These are phyloP conservation scores for Russula foetens DNA, from an alignment of 768 basidiomycete species.

Conservation along the genomic window DNA sequence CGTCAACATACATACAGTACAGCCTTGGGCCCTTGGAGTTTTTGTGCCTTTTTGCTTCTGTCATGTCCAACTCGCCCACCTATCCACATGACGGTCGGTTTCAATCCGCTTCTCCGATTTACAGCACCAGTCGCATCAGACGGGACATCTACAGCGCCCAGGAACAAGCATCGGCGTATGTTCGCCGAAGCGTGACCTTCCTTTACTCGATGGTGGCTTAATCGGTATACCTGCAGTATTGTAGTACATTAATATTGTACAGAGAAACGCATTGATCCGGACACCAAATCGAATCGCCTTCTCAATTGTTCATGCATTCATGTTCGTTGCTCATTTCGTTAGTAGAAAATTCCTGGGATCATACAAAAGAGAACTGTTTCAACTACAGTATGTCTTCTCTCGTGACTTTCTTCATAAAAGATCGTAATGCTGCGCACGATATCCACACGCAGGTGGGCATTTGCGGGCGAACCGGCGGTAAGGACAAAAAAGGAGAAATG, in stretches of 20 bases:
- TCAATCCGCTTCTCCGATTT: no score
- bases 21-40: no score
- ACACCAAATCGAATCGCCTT: neutral
- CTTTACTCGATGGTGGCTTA: no score
- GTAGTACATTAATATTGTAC: no score
- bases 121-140: no score
- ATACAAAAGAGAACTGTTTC: no score
- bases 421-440: slow-evolving; percentile 10
- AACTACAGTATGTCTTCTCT: neutral
- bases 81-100: no score
- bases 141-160: neutral
- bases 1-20: neutral
- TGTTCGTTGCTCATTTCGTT: neutral
- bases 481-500: neutral
- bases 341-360: neutral
- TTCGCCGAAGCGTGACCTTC: no score
- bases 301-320: no score
- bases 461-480: neutral
- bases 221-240: no score
- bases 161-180: neutral
- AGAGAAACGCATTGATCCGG: no score
- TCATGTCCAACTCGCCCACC: no score
- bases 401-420: slow-evolving; percentile 4
- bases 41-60: neutral
- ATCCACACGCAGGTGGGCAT: neutral